Evolutionary conservation across 2,329 filamentous ascomycete species (phyloP).

Genomic region (Parafenestella ontariensis): DNA sequence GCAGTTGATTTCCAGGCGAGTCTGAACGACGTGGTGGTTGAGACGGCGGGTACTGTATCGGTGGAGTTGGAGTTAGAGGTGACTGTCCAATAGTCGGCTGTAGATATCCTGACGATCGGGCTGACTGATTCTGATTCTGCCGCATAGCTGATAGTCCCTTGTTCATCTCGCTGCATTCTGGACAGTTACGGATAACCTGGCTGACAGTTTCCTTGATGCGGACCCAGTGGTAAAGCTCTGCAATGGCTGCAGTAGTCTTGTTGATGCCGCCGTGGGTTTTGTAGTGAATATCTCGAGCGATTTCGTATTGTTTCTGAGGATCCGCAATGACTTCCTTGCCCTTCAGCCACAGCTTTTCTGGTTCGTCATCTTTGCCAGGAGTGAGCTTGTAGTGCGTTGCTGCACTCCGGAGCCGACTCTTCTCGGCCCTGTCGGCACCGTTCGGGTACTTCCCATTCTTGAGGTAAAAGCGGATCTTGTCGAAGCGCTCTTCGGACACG

Average conservation of each 20-base stretch:
- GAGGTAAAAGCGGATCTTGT: constrained; percentile 97
- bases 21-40: constrained; percentile 19
- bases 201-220: constrained; percentile 97
- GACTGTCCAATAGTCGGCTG: constrained; percentile 10
- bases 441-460: constrained; percentile 93
- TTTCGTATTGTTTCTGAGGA: constrained; percentile 87
- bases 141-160: constrained; percentile 41
- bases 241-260: constrained; percentile 94
- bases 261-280: constrained; percentile 90
- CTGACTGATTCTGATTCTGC: constrained; percentile 22
- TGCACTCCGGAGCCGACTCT: constrained; percentile 89
- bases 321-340: constrained; percentile 97
- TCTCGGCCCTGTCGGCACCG: constrained; percentile 92
- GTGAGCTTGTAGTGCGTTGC: constrained; percentile 92
- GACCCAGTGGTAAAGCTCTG: constrained; percentile 95
- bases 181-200: constrained; percentile 90
- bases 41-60: constrained; percentile 11
- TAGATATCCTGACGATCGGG: constrained; percentile 2
- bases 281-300: constrained; percentile 78
- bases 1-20: constrained; percentile 37
- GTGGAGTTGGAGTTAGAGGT: constrained; percentile 18
- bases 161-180: constrained; percentile 79
- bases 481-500: constrained; percentile 94
- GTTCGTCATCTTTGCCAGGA: constrained; percentile 53
- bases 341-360: constrained; percentile 84